A percentile compares a stretch with the other conserved stretches of the same genome.
These are phyloP conservation scores for Rhodotorula sp. DNA, from an alignment of 1,284 basidiomycete species.

Conservation along the genomic window DNA sequence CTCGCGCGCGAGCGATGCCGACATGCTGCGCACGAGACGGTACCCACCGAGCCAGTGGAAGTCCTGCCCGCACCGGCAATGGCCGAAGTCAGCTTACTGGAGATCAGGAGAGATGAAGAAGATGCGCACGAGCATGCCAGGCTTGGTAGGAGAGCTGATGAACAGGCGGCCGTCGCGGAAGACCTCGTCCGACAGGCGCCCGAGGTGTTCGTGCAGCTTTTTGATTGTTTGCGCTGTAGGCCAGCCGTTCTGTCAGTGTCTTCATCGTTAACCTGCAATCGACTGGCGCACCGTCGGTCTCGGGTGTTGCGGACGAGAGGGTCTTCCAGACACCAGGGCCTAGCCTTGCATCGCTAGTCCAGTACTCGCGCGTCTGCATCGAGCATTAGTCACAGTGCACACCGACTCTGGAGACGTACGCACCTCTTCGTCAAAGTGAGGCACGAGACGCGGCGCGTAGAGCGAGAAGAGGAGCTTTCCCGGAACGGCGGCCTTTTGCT, in stretches of 20 bases:
- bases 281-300: background rate
- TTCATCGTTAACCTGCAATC: background rate
- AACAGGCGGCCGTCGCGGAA: background rate
- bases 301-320: background rate
- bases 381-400: background rate
- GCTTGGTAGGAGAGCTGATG: slow-evolving; percentile 1
- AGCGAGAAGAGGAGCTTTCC: background rate
- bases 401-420: background rate
- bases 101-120: background rate
- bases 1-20: background rate
- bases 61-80: slow-evolving; percentile 4
- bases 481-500: background rate
- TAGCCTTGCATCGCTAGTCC: slow-evolving; percentile 13
- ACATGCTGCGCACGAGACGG: slow-evolving; percentile 17
- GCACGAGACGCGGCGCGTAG: slow-evolving; percentile 6
- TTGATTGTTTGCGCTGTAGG: background rate
- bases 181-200: background rate
- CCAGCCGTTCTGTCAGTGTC: background rate
- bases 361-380: slow-evolving; percentile 14
- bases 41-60: slow-evolving; percentile 5
- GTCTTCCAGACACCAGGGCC: slow-evolving; percentile 8
- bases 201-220: background rate
- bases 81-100: too few species aligned
- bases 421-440: slow-evolving; percentile 15
- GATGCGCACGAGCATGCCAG: slow-evolving; percentile 3